Evolutionary conservation across 2,329 filamentous ascomycete genomes (phyloP), one percentile per base, ranked within the genome.

Genomic region (Gyromitra esculenta): DNA sequence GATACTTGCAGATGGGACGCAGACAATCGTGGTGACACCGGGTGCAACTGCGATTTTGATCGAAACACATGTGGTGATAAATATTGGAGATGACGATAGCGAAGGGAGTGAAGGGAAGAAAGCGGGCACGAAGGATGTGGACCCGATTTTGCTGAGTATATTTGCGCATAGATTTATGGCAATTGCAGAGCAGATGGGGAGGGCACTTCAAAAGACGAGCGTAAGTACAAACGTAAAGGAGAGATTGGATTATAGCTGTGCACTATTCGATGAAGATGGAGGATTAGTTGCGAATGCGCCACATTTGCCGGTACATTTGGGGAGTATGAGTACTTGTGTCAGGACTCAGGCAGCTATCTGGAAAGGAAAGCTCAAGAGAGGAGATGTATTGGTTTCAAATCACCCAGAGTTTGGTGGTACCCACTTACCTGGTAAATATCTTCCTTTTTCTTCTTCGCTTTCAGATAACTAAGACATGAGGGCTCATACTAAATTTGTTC

Each of bases 11-110:
- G 94, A 95, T 81, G 91, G 91, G 7, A 94, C 92, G 0, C 95
- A 97, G 83, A 98, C 95, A 0, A 96, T 98, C 78, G 92, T 97
- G 0, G 90, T 97, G 1, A 92, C 92, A 0, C 95, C 94, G 0
- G 88, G 88, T 39, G 89, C 93, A 1, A 89, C 89, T 25, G 95
- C 94, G 0, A 84, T 94, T 31, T 87, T 97, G 41, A 90, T 97
- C 18, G 87, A 93, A 78, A 97, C 94, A 0, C 95, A 97, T 81
- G 93, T 97, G 6, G 88, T 97, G 5, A 94, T 97, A 81, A 93
- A 97, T 79, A 88, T 96, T 52, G 89, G 90, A 70, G 89, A 90
- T 9, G 74, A 64, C 15, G 76, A 73, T 13, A 21, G 37, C 21
- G 37, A 62, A 5, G 59, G 35, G 21, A 60, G 9, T 7, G 60